Conservation (phyloP, 2,329 filamentous ascomycete genomes). For the Claviceps purpurea region DNA sequence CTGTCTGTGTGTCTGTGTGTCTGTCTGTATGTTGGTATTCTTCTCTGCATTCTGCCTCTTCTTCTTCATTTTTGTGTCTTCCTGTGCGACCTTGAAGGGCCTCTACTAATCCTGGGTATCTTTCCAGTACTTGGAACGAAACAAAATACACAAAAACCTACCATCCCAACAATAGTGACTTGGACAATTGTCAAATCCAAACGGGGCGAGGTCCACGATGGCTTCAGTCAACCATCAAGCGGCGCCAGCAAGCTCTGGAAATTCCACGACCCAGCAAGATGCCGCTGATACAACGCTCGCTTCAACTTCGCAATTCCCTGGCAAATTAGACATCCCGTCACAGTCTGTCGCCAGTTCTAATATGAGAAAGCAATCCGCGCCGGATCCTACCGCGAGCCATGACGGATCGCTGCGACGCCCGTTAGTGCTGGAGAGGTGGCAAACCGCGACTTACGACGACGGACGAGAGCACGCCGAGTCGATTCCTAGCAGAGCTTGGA, state of each 20-base stretch:
- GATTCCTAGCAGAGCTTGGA: constrained; percentile 6
- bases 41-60: no score
- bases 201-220: neutral
- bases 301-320: neutral
- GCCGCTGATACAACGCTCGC: neutral
- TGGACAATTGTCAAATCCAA: no score
- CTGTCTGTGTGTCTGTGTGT: no score
- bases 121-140: no score
- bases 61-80: no score
- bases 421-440: constrained; percentile 5
- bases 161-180: no score
- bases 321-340: constrained; percentile 1
- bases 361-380: neutral
- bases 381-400: neutral
- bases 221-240: neutral
- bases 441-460: neutral
- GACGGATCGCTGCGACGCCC: neutral
- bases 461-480: constrained; percentile 3
- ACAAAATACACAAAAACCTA: no score
- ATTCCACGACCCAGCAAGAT: neutral
- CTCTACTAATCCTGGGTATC: no score
- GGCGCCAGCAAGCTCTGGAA: neutral
- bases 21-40: no score
- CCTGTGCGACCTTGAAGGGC: no score
- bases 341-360: neutral